A percentile compares a stretch with the other conserved stretches of the same genome.
These are phyloP conservation scores for Pseudozyma sp. DNA, from an alignment of 1,284 basidiomycete species.

Conservation along the genomic window DNA sequence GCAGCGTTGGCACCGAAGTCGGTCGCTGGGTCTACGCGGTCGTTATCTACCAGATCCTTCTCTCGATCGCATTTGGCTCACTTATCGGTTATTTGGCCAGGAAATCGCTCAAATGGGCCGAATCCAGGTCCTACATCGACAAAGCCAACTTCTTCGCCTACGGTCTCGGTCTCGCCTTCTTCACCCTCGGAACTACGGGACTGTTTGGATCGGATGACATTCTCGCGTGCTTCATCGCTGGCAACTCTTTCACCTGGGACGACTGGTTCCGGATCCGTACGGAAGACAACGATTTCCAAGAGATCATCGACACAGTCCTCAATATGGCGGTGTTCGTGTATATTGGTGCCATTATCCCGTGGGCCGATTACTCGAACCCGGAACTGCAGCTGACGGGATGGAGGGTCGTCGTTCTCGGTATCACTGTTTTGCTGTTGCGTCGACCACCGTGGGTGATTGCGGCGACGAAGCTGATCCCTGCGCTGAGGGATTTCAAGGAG, in stretches of 20 bases:
- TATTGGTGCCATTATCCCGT: constrained; percentile 69
- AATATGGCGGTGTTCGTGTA: constrained; percentile 71
- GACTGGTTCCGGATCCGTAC: constrained; percentile 71
- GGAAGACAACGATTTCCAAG: constrained; percentile 73
- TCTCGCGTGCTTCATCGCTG: constrained; percentile 70
- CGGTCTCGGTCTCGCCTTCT: constrained; percentile 69
- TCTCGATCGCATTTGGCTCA: constrained; percentile 68
- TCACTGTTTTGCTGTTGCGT: constrained; percentile 60
- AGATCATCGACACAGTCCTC: constrained; percentile 73
- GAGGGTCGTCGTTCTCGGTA: constrained; percentile 63
- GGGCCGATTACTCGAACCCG: constrained; percentile 52
- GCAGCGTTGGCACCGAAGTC: constrained; percentile 63
- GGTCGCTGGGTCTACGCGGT: constrained; percentile 69
- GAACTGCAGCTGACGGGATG: constrained; percentile 56
- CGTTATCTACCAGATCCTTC: constrained; percentile 69
- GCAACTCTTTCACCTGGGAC: constrained; percentile 69
- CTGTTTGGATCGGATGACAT: constrained; percentile 70
- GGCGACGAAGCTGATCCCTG: constrained; percentile 58
- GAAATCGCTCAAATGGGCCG: constrained; percentile 69
- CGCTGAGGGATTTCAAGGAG: constrained; percentile 57
- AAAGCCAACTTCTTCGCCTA: constrained; percentile 69
- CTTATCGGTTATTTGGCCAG: constrained; percentile 69
- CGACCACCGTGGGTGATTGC: constrained; percentile 64
- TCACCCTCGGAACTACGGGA: constrained; percentile 69
- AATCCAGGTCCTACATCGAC: constrained; percentile 68